Evolutionary conservation across 345 rosid species (phyloP), one percentile per base, ranked within the genome.

Genomic region (Eucalyptus decipiens): DNA sequence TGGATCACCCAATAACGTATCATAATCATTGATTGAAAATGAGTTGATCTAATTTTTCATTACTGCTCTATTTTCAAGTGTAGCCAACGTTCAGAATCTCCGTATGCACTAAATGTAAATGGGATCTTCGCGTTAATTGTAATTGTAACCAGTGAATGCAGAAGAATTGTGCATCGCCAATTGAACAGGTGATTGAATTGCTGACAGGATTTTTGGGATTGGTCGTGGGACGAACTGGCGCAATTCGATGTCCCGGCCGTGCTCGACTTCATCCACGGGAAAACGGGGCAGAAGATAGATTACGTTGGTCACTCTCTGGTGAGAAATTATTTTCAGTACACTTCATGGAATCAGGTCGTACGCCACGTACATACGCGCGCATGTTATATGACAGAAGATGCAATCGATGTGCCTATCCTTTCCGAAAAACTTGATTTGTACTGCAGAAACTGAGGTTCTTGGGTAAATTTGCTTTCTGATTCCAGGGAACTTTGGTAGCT

Each of bases 161-260:
- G 21, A 18, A 69, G 80, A 34, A 18, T 18, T 32, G 24, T 34
- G 80, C 43, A 69, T 34, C 11, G 80, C 32, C 60, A 30, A n/a
- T 17, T 86, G 43, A 51, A 56, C 88, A 34, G 86, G 5, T 90
- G 52, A 85, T 56, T 45, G 45, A 45, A 72, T 62, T 50, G 56
- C 30, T 87, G 89, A 48, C 94, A 98, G 99, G 95, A 88, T 28
- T 98, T 92, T 67, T 98, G 99, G 99, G 88, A 97, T 85, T 97
- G 99, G 99, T 94, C 98, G 28, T 97, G 99, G 99, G 99, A 98
- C 91, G 98, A 98, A 86, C 90, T 98, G 12, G 98, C 95, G 69
- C 83, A 88, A 37, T 95, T 51, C 81, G 99, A 98, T 89, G 90
- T 96, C 14, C 99, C 99, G 11, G 97, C 99, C 23, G 81, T 96